Base-by-base conservation (phyloP, 805 yeast genomes). In the Candida maltosa region DNA sequence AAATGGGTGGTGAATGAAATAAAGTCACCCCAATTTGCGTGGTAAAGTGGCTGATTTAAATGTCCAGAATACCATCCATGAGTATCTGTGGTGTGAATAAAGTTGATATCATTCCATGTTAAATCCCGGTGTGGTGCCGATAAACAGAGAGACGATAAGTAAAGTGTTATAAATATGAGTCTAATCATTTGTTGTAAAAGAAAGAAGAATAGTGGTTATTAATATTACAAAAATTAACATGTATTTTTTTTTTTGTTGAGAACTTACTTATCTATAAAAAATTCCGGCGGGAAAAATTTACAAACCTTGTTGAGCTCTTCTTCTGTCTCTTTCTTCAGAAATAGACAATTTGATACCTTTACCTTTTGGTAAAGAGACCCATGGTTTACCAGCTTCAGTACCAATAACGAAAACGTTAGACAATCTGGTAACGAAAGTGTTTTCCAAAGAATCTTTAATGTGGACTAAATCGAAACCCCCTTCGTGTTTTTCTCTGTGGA, bases 41-140 rank as follows among this genome's bases (percentile, higher is more conserved):
- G 73, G 56, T 80, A 91, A 39, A 76, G 78, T 19, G 73, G 69
- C 56, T 89, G 97, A 45, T 80, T 79, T 26, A 77, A 48, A 62
- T 91, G 98, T 0, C 97, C 97, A 4, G 91, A 80, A 44, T 83
- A 76, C 98, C 98, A 93, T 1, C 93, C 97, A 57, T 93, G 98
- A 2, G 97, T 91, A 51, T 93, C 98, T 1, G 98, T 93, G 1
- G 97, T 89, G 51, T 91, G 97, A 17, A 91, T 50, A 48, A 93
- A 86, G 61, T 93, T 91, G 31, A 93, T 38, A 37, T 80, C 76
- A 0, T 89, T 88, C 74, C 88, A 70, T 8, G 58, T 51, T 20
- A 88, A 49, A n/a, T 75, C 73, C 34, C 93, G 32, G 11, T 24
- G 16, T 7, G 31, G 10, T 10, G 38, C 25, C n/a, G n/a, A n/a